phyloP scores from a whole-genome alignment of 1,139 yeast genomes.

The Pichia sp. region DNA sequence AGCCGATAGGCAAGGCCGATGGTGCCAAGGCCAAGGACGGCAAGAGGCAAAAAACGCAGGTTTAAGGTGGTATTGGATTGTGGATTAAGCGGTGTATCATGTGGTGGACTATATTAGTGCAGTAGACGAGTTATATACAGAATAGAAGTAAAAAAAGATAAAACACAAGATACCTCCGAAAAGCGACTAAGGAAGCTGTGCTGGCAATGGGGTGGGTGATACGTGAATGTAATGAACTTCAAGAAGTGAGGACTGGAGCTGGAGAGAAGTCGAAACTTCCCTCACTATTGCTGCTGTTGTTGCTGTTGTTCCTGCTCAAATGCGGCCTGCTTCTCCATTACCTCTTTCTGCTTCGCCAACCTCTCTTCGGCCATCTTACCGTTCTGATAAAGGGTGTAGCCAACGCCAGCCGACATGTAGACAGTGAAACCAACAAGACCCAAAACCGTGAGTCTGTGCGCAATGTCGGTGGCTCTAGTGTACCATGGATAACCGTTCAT shows the following conservation, averaged over 20 bases:
- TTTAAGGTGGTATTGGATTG: background rate
- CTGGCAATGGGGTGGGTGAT: background rate
- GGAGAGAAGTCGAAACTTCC: background rate
- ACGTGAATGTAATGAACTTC: background rate
- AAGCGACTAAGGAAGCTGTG: conserved; percentile 3
- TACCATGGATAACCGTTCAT: conserved; percentile 55
- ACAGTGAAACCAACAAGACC: conserved; percentile 70
- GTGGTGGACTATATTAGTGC: background rate
- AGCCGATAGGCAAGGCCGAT: no score
- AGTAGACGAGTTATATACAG: background rate
- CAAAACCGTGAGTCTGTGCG: conserved; percentile 77
- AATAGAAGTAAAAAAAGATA: background rate
- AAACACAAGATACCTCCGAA: background rate
- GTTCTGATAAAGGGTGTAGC: conserved; percentile 59
- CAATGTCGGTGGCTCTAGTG: conserved; percentile 70
- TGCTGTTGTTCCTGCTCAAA: conserved; percentile 19
- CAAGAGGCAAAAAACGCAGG: background rate
- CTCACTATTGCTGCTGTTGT: background rate
- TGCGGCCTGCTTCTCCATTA: conserved; percentile 26
- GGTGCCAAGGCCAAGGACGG: background rate
- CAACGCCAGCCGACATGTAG: conserved; percentile 56
- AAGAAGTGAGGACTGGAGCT: conserved; percentile 4
- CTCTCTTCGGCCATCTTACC: conserved; percentile 45
- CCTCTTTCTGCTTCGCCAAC: conserved; percentile 34
- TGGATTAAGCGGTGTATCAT: background rate